Evolutionary conservation across 2,329 filamentous ascomycete species (phyloP).

Genomic region (Aspergillus nomiae): DNA sequence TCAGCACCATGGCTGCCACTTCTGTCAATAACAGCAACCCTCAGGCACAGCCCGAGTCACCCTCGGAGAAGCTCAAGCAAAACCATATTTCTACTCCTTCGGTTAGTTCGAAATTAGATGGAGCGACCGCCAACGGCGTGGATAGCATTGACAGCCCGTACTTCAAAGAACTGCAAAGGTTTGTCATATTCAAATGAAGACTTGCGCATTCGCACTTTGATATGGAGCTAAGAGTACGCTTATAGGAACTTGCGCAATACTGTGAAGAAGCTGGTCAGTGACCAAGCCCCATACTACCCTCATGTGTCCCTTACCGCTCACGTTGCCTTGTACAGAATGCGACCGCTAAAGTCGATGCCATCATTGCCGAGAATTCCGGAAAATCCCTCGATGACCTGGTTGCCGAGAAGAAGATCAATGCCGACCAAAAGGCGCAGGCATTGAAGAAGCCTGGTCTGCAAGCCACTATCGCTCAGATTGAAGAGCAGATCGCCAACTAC

Average conservation of each 20-base stretch:
- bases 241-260: constrained; percentile 83
- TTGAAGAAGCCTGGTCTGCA: constrained; percentile 65
- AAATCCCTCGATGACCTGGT: constrained; percentile 65
- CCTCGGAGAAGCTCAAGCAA: constrained; percentile 68
- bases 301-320: constrained; percentile 13
- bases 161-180: constrained; percentile 91
- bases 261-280: constrained; percentile 87
- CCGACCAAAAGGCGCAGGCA: constrained; percentile 64
- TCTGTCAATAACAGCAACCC: constrained; percentile 63
- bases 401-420: constrained; percentile 63
- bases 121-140: constrained; percentile 48
- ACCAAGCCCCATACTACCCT: not conserved
- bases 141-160: constrained; percentile 75
- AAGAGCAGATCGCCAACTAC: constrained; percentile 63
- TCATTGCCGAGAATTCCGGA: constrained; percentile 62
- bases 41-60: constrained; percentile 62
- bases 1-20: constrained; percentile 61
- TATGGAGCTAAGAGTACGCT: constrained; percentile 19
- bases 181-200: constrained; percentile 36
- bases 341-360: constrained; percentile 61
- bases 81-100: constrained; percentile 53
- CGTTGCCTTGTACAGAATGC: constrained; percentile 48
- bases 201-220: not conserved
- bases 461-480: constrained; percentile 56
- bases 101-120: constrained; percentile 33